Conservation (phyloP, 306 rosid species). For the Boehmeria nivea region DNA sequence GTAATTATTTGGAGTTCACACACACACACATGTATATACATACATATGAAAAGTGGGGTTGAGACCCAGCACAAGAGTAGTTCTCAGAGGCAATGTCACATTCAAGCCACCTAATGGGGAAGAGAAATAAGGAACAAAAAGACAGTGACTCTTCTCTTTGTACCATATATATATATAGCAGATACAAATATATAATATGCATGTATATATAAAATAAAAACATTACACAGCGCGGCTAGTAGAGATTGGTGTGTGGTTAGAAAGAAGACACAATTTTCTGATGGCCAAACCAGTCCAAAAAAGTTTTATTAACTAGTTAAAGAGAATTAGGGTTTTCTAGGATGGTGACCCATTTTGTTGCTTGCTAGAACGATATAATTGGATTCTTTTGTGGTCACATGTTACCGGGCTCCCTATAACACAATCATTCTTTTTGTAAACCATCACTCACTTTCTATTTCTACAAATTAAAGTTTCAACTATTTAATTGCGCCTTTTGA, state of each 20-base stretch:
- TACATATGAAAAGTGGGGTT: constrained; percentile 18
- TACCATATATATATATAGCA: constrained; percentile 10
- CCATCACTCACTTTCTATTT: not conserved
- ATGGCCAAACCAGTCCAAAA: constrained; percentile 18
- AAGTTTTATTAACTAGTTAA: constrained; percentile 17
- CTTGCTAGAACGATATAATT: constrained; percentile 17
- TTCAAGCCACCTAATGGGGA: constrained; percentile 47
- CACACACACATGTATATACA: not conserved
- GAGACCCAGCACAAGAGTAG: constrained; percentile 36
- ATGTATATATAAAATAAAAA: constrained; percentile 24
- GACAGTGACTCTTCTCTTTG: constrained; percentile 48
- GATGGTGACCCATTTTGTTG: constrained; percentile 33
- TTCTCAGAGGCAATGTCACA: constrained; percentile 45
- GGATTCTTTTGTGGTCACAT: constrained; percentile 28
- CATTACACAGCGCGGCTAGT: constrained; percentile 11
- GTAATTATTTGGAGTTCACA: too few relatives aligned
- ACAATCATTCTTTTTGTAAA: constrained; percentile 13
- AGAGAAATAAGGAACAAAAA: constrained; percentile 53
- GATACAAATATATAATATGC: not conserved
- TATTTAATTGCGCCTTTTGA: too few relatives aligned
- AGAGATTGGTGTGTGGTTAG: constrained; percentile 3
- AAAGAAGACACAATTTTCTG: constrained; percentile 19
- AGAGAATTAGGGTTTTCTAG: constrained; percentile 27
- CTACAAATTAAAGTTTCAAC: too few relatives aligned
- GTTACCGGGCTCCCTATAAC: constrained; percentile 18